Base-by-base conservation (phyloP, 1,139 yeast genomes). In the Pneumocystis carinii region DNA sequence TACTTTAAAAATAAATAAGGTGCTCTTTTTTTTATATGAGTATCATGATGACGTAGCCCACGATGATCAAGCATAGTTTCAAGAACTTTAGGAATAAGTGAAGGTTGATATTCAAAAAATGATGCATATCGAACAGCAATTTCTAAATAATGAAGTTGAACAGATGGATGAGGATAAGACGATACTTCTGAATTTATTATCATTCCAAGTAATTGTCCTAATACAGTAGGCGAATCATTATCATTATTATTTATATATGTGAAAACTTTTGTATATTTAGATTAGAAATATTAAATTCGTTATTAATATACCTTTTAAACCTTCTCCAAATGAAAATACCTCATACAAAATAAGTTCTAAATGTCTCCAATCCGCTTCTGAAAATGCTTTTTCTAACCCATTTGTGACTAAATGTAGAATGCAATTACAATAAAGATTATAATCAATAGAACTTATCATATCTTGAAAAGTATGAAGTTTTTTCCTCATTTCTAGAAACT, bases 1-100 rank as follows among this genome's bases (percentile, higher is more conserved):
- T 90, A 87, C 71, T 95, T 81, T 71, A 85, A 85, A 69, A 92
- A 87, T 67, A 90, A 77, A 72, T 89, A 92, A 96, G 98, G 92
- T 62, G 94, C 80, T 73, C 97, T 83, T 65, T 84, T 79, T 70
- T 90, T 83, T 12, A 90, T 96, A 67, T 83, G 84, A 65, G 82
- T 85, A 67, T 80, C 78, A 3, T 79, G 77, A 73, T 86, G 88
- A 72, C 88, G 90, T 66, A 92, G 81, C 15, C 97, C 97, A 69
- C 84, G 78, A 37, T 84, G 84, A 48, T 92, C 84, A 60, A 90
- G 83, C 72, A 92, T 92, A 37, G 87, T 80, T 68, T 87, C 87
- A 66, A 92, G 76, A 32, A 87, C 84, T 67, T 85, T 81, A 66
- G 83, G 73, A 12, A 87, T 77, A 60, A 87, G 76, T 57, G 81